phyloP scores from a whole-genome alignment of 345 rosid genomes.

The Jatropha curcas region DNA sequence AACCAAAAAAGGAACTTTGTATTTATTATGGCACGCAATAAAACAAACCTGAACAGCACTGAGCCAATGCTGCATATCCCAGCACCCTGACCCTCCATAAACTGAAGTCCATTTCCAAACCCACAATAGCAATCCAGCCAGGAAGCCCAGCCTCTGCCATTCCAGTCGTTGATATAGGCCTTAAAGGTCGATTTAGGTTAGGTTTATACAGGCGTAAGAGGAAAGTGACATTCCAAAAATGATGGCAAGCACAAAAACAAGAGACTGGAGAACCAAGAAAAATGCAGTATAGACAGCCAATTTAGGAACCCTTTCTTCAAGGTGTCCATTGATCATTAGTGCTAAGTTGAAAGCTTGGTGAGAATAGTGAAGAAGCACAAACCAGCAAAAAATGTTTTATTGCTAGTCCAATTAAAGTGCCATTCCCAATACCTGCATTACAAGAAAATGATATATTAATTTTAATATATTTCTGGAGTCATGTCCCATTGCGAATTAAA shows the following conservation, averaged over 20 bases:
- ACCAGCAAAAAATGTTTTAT: conserved; percentile 81
- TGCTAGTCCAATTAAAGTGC: conserved; percentile 58
- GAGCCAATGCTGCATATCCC: conserved; percentile 94
- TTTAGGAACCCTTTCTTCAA: conserved; percentile 68
- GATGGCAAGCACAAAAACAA: conserved; percentile 57
- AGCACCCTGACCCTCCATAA: conserved; percentile 96
- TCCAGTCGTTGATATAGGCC: conserved; percentile 76
- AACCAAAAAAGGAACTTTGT: too few relatives aligned
- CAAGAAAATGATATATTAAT: too few relatives aligned
- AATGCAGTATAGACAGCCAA: conserved; percentile 74
- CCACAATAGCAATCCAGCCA: conserved; percentile 90
- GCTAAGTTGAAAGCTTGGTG: conserved; percentile 92
- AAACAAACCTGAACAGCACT: conserved; percentile 70
- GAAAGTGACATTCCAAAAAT: conserved; percentile 58
- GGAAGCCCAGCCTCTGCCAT: conserved; percentile 88
- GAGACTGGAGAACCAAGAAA: conserved; percentile 83
- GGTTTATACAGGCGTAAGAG: conserved; percentile 69
- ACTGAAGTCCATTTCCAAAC: conserved; percentile 84
- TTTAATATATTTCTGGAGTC: too few relatives aligned
- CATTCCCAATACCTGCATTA: conserved; percentile 71
- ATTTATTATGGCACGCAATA: not conserved
- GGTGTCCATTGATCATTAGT: conserved; percentile 87
- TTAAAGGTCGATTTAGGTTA: conserved; percentile 63
- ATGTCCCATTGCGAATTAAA: too few relatives aligned
- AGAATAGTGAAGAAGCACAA: conserved; percentile 77